These are phyloP conservation scores for Cenchrus fungigraminus DNA, from an alignment of 176 grass and related monocot genomes.

Conservation along the genomic window DNA sequence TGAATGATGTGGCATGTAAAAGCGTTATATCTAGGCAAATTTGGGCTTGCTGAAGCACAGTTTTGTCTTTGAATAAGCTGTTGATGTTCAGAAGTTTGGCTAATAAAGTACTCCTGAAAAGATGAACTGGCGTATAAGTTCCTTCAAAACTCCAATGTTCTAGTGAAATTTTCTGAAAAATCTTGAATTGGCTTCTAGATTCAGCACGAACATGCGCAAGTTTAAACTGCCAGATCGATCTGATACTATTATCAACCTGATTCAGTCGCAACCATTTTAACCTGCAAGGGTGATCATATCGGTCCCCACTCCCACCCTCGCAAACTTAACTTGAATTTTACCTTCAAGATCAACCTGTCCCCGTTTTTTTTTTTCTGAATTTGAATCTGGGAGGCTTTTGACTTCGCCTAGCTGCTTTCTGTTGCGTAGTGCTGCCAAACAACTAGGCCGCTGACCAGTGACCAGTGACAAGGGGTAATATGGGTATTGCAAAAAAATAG, in stretches of 20 bases:
- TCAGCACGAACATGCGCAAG: not conserved
- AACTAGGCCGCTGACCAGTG: not conserved
- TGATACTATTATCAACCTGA: not conserved
- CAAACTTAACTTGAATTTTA: not conserved
- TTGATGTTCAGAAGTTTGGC: not conserved
- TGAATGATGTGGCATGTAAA: not conserved
- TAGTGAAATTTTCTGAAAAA: too few relatives aligned
- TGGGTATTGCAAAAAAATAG: not conserved
- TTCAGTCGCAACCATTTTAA: not conserved
- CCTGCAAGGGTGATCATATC: not conserved
- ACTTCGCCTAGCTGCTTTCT: not conserved
- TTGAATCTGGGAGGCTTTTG: not conserved
- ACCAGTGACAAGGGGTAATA: constrained; percentile 27
- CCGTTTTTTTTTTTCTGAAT: not conserved
- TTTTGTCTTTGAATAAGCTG: not conserved
- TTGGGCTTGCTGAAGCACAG: not conserved
- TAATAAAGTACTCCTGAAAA: not conserved
- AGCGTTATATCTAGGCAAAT: not conserved
- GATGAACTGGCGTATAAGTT: not conserved
- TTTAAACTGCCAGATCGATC: not conserved
- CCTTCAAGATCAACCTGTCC: not conserved
- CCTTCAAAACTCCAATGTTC: not conserved
- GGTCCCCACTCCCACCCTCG: not conserved
- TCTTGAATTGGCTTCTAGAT: not conserved
- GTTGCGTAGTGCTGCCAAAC: not conserved